Conservation (phyloP, 75 land plant genomes). For the Pinus albicaulis region DNA sequence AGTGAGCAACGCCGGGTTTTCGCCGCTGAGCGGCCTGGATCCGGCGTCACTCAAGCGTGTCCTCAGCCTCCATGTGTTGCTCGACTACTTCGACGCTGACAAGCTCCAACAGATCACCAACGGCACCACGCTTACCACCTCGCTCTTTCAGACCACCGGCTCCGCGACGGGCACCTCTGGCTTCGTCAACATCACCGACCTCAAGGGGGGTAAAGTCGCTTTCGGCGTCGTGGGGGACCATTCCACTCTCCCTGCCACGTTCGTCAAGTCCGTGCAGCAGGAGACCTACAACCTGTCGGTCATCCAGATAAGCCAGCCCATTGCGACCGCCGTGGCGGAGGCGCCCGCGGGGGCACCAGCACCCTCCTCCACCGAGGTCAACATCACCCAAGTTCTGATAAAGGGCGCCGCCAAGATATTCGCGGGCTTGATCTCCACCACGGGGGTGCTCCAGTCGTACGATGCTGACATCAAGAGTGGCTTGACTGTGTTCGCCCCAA, state of each 20-base stretch:
- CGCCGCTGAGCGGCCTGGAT: slow-evolving; percentile 19
- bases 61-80: slow-evolving; percentile 39
- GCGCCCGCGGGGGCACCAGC: slow-evolving; percentile 49
- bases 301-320: slow-evolving; percentile 40
- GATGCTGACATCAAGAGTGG: slow-evolving; percentile 25
- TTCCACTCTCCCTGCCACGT: slow-evolving; percentile 14
- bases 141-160: slow-evolving; percentile 64
- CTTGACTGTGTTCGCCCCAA: slow-evolving; percentile 61
- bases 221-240: slow-evolving; percentile 17
- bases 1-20: slow-evolving; percentile 27
- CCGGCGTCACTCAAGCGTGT: slow-evolving; percentile 26
- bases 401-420: slow-evolving; percentile 46
- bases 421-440: slow-evolving; percentile 24
- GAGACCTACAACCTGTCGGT: slow-evolving; percentile 62
- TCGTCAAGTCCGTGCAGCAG: slow-evolving; percentile 46
- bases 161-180: slow-evolving; percentile 28
- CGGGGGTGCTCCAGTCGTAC: slow-evolving; percentile 16
- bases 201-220: slow-evolving; percentile 14
- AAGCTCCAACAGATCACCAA: slow-evolving; percentile 35
- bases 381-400: slow-evolving; percentile 30
- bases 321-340: slow-evolving; percentile 36
- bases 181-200: slow-evolving; percentile 48
- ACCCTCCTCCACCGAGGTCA: slow-evolving; percentile 22
- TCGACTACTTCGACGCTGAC: slow-evolving; percentile 47
- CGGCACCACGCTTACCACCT: slow-evolving; percentile 35